Evolutionary conservation across 2,329 filamentous ascomycete species (phyloP), one percentile per base, ranked within the genome.

Genomic region (Sporothrix phasma): DNA sequence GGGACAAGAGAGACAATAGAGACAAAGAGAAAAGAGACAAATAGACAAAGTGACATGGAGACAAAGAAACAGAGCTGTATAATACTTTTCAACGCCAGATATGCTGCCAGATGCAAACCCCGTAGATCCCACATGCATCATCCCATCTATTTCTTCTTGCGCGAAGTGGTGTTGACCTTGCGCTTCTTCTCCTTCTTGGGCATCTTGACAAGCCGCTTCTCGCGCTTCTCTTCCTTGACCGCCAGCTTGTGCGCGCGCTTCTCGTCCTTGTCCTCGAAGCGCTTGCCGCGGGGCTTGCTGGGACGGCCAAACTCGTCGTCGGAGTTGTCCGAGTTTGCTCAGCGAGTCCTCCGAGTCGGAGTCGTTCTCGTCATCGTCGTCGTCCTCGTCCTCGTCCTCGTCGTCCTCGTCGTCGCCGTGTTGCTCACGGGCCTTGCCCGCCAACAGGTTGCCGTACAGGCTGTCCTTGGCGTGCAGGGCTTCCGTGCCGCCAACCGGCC

Each of bases 181-280:
- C 88, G 90, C 80, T 97, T 97, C 83, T 99, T 99, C 39, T 96
- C 69, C 73, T 95, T 86, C 78, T 99, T 99, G 0, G 94, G 93
- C 77, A 99, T 96, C 80, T 99, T 99, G 3, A 90, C 89, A 75
- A 93, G 90, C 66, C 94, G 81, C 79, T 95, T 92, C 75, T 97
- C 92, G 41, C 91, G 86, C 79, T 96, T 97, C 71, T 92, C 93
- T 72, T 97, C 93, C 77, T 97, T 99, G 69, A 97, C 88, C 1
- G 88, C 88, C 73, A 85, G 84, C 75, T 99, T 99, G 75, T 97
- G 94, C 68, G 74, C 85, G 79, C 87, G 88, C 75, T 97, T 97
- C 65, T 84, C 85, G 13, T 96, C 91, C 76, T 97, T 97, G 71
- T 97, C 91, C 73, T 94, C 88, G 71, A 95, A 93, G 67, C 88